A percentile compares a stretch with the other conserved stretches of the same genome.
phyloP scores from a whole-genome alignment of 2,329 filamentous ascomycete genomes.

The Hymenoscyphus infarciens region DNA sequence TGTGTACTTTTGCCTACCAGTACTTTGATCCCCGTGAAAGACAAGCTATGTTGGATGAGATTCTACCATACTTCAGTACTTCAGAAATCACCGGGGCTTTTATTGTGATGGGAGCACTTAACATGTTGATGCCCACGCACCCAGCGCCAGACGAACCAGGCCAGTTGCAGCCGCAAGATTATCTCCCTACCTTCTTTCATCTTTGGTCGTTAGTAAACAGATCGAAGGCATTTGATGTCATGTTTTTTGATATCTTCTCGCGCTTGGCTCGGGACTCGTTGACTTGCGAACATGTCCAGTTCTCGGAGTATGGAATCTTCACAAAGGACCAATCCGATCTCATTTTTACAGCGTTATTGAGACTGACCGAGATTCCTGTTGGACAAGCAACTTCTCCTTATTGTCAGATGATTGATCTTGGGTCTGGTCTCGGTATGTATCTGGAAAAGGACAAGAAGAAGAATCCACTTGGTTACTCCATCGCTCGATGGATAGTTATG shows the following conservation, averaged over 20 bases:
- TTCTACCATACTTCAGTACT: constrained; percentile 85
- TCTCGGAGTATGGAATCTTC: constrained; percentile 85
- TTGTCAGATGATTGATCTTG: constrained; percentile 72
- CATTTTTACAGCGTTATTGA: constrained; percentile 86
- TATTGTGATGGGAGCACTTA: constrained; percentile 84
- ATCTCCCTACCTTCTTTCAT: constrained; percentile 92
- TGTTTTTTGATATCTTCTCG: constrained; percentile 86
- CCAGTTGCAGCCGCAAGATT: constrained; percentile 81
- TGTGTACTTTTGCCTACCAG: constrained; percentile 83
- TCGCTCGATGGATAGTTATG: constrained; percentile 89
- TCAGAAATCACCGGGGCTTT: constrained; percentile 91
- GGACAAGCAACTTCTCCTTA: constrained; percentile 95
- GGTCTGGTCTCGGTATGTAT: constrained; percentile 77
- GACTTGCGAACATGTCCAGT: constrained; percentile 69
- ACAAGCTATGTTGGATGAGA: constrained; percentile 74
- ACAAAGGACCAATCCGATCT: constrained; percentile 87
- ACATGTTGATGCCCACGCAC: constrained; percentile 81
- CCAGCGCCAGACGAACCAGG: constrained; percentile 67
- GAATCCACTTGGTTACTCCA: constrained; percentile 86
- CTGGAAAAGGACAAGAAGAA: constrained; percentile 92
- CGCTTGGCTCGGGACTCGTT: constrained; percentile 82
- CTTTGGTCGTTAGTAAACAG: constrained; percentile 91
- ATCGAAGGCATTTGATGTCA: constrained; percentile 81
- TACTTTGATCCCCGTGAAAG: constrained; percentile 91
- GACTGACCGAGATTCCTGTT: constrained; percentile 91